Base-by-base conservation (phyloP, 2,329 filamentous ascomycete species). In the Fusarium robinianum region DNA sequence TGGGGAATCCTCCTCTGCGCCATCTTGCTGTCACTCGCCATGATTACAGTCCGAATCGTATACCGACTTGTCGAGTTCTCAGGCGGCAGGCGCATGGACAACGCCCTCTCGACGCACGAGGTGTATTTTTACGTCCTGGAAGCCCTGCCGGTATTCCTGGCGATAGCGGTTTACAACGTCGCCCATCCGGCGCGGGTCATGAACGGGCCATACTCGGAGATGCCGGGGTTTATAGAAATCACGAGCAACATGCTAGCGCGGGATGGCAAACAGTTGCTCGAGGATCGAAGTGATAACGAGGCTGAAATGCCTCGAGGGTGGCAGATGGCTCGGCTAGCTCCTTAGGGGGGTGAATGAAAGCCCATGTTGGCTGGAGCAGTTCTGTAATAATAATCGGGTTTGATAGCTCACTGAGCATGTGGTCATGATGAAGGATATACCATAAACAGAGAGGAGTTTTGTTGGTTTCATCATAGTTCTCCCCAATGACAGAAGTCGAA, bases 41-140 rank as follows among this genome's bases (percentile, higher is more conserved):
- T 70, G 47, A 71, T 73, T 17, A 64, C 65, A 0, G 56, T 71
- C 11, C 74, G 78, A 10, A 82, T 82, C 47, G 67, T 80, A 40
- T 83, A 75, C 61, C 74, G 80, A 3, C 64, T 83, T 2, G 57
- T 69, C 12, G 77, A 83, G 49, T 81, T 76, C 53, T 71, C 71
- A 0, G 65, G 66, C 1, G 75, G 72, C 0, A 55, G 70, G 21
- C 53, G 43, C 0, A 37, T 51, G 7, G 53, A 63, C 1, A 64
- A 62, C 5, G 24, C 39, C 0, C 31, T 62, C 0, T 33, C 46
- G 0, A 57, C 55, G 0, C 66, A 75, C 12, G 75, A 77, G 56
- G 67, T 65, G 41, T 77, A 67, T 43, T 78, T 77, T 37, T 76
- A 69, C 46, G 60, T 71, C 6, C 72, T 77, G 27, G 74, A 78